Conservation (phyloP, 2,329 filamentous ascomycete species). For the Hypoxylon sp. region DNA sequence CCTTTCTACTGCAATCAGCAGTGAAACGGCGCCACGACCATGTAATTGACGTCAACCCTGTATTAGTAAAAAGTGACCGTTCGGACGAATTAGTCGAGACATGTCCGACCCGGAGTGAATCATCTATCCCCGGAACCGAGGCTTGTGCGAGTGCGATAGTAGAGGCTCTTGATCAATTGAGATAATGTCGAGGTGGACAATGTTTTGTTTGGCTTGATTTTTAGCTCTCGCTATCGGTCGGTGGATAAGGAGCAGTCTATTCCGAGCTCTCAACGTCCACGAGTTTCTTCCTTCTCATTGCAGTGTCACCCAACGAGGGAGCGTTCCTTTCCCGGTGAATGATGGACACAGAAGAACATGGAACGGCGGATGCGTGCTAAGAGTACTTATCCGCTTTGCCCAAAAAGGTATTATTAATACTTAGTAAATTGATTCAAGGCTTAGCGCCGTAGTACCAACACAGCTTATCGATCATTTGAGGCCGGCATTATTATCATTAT, state of each 20-base stretch:
- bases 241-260: slow-evolving; percentile 1
- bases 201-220: not conserved
- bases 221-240: not conserved
- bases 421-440: slow-evolving; percentile 40
- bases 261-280: slow-evolving; percentile 5
- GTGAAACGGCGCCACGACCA: slow-evolving; percentile 6
- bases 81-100: slow-evolving; percentile 33
- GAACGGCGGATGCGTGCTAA: slow-evolving; percentile 22
- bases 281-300: slow-evolving; percentile 7
- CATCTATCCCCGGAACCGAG: slow-evolving; percentile 17
- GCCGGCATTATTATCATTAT: slow-evolving; percentile 24
- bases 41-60: slow-evolving; percentile 26
- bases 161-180: slow-evolving; percentile 13
- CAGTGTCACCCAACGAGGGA: slow-evolving; percentile 20
- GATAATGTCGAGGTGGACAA: not conserved
- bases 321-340: slow-evolving; percentile 15
- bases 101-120: slow-evolving; percentile 30
- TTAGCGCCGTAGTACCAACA: slow-evolving; percentile 30
- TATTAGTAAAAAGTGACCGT: slow-evolving; percentile 17
- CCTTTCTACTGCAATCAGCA: slow-evolving; percentile 12
- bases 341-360: slow-evolving; percentile 30
- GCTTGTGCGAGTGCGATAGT: slow-evolving; percentile 5
- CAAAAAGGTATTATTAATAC: slow-evolving; percentile 39
- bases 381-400: slow-evolving; percentile 2
- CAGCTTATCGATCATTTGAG: slow-evolving; percentile 30